Evolutionary conservation across 805 yeast genomes (phyloP).

Genomic region (Monosporozyma aquatica): DNA sequence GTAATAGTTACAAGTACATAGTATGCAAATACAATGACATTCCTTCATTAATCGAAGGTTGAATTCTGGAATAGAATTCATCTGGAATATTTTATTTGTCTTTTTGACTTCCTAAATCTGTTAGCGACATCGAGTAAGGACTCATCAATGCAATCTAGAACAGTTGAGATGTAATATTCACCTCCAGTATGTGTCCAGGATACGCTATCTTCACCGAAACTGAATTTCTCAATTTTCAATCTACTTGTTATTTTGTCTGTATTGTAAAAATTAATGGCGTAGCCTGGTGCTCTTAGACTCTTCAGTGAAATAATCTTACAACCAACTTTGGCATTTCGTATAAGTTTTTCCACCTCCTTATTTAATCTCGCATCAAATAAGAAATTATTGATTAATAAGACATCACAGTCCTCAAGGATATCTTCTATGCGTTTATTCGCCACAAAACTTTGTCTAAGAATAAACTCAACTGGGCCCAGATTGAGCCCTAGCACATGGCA

Average conservation of each 20-base stretch:
- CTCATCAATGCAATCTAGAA: constrained; percentile 35
- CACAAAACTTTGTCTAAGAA: constrained; percentile 62
- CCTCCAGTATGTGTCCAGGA: constrained; percentile 83
- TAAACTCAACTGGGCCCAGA: constrained; percentile 47
- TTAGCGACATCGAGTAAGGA: constrained; percentile 19
- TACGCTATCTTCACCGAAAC: constrained; percentile 63
- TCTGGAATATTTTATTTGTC: constrained; percentile 20
- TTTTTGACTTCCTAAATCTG: constrained; percentile 20
- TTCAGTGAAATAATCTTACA: constrained; percentile 71
- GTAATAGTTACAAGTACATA: background rate
- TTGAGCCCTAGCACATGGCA: constrained; percentile 55
- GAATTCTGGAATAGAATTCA: constrained; percentile 5
- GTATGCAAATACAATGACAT: background rate
- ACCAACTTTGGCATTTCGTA: constrained; percentile 59
- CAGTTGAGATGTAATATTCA: constrained; percentile 68
- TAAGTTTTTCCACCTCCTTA: constrained; percentile 52
- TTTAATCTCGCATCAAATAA: constrained; percentile 72
- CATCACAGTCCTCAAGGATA: constrained; percentile 53
- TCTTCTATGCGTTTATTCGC: constrained; percentile 48
- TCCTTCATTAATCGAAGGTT: background rate
- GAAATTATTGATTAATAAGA: constrained; percentile 73
- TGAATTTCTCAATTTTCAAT: constrained; percentile 51
- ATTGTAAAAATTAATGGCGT: constrained; percentile 46
- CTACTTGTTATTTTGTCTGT: constrained; percentile 52
- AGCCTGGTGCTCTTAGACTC: constrained; percentile 70